A percentile compares a stretch with the other conserved stretches of the same genome.
Conservation (phyloP, 495 filamentous ascomycete genomes). For the Bombardia bombarda region DNA sequence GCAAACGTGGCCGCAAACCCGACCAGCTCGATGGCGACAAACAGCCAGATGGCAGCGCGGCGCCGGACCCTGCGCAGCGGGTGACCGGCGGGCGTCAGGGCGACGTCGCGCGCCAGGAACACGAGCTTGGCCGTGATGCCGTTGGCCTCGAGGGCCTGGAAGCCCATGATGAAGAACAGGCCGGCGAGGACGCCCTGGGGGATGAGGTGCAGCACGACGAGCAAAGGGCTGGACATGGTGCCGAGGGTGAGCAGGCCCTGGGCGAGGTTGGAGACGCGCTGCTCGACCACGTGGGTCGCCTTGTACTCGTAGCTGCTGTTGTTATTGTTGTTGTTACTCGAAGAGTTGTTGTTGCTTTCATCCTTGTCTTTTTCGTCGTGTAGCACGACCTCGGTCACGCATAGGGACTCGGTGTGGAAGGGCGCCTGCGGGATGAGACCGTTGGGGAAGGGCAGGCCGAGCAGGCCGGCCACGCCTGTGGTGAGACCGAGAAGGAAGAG, state of each 20-base stretch:
- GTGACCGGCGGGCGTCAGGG: slow-evolving; percentile 55
- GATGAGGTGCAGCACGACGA: slow-evolving; percentile 75
- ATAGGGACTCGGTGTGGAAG: slow-evolving; percentile 82
- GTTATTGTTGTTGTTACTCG: slow-evolving; percentile 40
- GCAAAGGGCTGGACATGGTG: slow-evolving; percentile 80
- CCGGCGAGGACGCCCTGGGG: slow-evolving; percentile 84
- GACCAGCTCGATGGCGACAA: slow-evolving; percentile 66
- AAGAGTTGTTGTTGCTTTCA: slow-evolving; percentile 40
- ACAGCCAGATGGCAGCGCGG: slow-evolving; percentile 61
- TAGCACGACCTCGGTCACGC: slow-evolving; percentile 58
- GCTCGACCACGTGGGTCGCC: slow-evolving; percentile 76
- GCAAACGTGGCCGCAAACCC: slow-evolving; percentile 85
- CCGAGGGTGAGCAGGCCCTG: slow-evolving; percentile 79
- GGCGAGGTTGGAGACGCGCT: slow-evolving; percentile 78
- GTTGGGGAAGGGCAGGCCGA: slow-evolving; percentile 87
- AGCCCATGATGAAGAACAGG: slow-evolving; percentile 92
- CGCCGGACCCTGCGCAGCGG: slow-evolving; percentile 57
- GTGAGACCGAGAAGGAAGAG: slow-evolving; percentile 86
- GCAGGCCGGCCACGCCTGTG: slow-evolving; percentile 71
- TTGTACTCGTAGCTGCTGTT: slow-evolving; percentile 56
- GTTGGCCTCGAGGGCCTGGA: slow-evolving; percentile 72
- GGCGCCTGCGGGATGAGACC: slow-evolving; percentile 90
- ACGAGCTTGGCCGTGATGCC: slow-evolving; percentile 76
- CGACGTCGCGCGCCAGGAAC: slow-evolving; percentile 56
- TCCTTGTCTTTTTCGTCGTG: slow-evolving; percentile 46